phyloP scores from a whole-genome alignment of 768 basidiomycete species.

The Russula ochroleuca region DNA sequence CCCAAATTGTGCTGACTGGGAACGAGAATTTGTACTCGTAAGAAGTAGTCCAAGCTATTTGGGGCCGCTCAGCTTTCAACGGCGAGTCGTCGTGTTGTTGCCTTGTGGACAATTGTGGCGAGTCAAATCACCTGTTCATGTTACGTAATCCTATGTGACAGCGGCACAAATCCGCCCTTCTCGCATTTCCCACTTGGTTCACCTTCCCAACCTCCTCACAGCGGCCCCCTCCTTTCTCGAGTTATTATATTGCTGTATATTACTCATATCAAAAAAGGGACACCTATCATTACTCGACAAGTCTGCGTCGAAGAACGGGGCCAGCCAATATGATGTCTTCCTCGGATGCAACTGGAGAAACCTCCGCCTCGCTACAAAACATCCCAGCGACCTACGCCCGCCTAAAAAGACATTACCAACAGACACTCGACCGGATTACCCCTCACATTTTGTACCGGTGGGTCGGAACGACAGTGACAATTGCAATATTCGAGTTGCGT shows the following conservation, averaged over 20 bases:
- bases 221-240: background rate
- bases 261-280: conserved; percentile 7
- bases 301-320: background rate
- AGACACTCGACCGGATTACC: conserved; percentile 86
- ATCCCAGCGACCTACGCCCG: conserved; percentile 41
- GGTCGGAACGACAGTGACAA: conserved; percentile 67
- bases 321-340: conserved; percentile 26
- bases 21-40: too few species aligned
- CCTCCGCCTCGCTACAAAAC: conserved; percentile 32
- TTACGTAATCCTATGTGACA: conserved; percentile 7
- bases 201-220: background rate
- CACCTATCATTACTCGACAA: background rate
- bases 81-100: too few species aligned
- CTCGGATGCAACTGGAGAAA: conserved; percentile 16
- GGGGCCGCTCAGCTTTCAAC: too few species aligned
- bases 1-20: too few species aligned
- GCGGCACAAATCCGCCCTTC: background rate
- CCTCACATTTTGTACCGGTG: conserved; percentile 89
- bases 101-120: too few species aligned
- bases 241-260: conserved; percentile 11
- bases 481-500: conserved; percentile 74
- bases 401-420: conserved; percentile 76
- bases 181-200: background rate
- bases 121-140: background rate
- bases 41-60: too few species aligned